These are phyloP conservation scores for Dujonia santamariae DNA, from an alignment of 1,139 yeast genomes.

Conservation along the genomic window DNA sequence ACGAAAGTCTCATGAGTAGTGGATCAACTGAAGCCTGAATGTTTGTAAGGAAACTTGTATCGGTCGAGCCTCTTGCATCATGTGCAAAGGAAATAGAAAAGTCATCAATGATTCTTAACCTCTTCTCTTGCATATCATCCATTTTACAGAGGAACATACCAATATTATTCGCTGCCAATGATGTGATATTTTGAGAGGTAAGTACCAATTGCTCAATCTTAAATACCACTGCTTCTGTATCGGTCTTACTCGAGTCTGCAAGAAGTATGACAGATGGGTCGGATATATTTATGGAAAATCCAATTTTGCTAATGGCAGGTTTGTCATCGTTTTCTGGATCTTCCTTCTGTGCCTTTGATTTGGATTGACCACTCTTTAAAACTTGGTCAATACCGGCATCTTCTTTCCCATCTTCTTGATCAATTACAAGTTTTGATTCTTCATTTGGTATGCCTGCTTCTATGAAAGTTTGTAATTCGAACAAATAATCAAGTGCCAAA, in stretches of 20 bases:
- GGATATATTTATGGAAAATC: conserved; percentile 68
- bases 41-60: conserved; percentile 54
- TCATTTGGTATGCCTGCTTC: conserved; percentile 40
- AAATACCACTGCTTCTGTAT: conserved; percentile 88
- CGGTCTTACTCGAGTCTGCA: conserved; percentile 68
- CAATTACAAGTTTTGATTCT: conserved; percentile 13
- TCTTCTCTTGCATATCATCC: conserved; percentile 58
- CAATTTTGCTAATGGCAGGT: conserved; percentile 18
- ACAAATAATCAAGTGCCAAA: conserved; percentile 79
- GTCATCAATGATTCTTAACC: conserved; percentile 80
- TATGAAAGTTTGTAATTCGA: conserved; percentile 67
- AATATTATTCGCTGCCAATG: conserved; percentile 71
- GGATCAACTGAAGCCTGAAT: conserved; percentile 79
- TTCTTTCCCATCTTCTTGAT: conserved; percentile 9
- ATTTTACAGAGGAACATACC: conserved; percentile 85
- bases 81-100: conserved; percentile 76
- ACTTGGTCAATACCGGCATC: conserved; percentile 2
- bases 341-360: no score
- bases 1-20: conserved; percentile 71
- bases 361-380: no score
- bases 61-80: conserved; percentile 67
- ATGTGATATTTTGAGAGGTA: conserved; percentile 62
- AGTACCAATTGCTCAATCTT: conserved; percentile 77
- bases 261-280: conserved; percentile 76
- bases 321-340: conserved; percentile 1